Conservation (phyloP, 345 rosid species). For the Gossypium ekmanianum region DNA sequence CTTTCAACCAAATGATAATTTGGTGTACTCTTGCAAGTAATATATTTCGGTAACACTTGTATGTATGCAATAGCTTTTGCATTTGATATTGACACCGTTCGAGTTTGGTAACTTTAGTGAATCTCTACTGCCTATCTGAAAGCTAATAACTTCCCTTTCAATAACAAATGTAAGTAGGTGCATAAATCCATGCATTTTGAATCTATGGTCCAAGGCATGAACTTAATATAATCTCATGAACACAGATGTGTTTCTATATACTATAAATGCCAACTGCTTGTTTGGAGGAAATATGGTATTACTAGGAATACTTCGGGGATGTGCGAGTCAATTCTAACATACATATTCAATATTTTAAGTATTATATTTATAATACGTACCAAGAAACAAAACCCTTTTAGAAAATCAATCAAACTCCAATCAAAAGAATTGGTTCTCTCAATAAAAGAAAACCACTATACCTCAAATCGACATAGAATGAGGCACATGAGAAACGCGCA, state of each 20-base stretch:
- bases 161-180: not conserved
- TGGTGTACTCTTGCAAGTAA: not conserved
- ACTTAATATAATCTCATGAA: not conserved
- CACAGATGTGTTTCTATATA: not conserved
- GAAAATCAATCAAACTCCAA: too few species aligned
- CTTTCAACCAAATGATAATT: not conserved
- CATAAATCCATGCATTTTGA: not conserved
- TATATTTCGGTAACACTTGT: not conserved
- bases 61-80: not conserved
- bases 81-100: not conserved
- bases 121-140: not conserved
- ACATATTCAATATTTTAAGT: too few species aligned
- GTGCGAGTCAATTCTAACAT: too few species aligned
- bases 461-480: too few species aligned
- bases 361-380: too few species aligned
- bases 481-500: too few species aligned
- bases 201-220: not conserved
- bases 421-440: too few species aligned
- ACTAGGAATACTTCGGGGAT: constrained; percentile 1
- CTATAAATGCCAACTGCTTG: not conserved
- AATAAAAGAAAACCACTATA: too few species aligned
- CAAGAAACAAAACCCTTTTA: too few species aligned
- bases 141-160: not conserved
- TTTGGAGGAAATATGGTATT: not conserved
- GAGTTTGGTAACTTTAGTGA: too few species aligned